phyloP scores from a whole-genome alignment of 2,329 filamentous ascomycete genomes.

The Westerdykella aurantiaca region DNA sequence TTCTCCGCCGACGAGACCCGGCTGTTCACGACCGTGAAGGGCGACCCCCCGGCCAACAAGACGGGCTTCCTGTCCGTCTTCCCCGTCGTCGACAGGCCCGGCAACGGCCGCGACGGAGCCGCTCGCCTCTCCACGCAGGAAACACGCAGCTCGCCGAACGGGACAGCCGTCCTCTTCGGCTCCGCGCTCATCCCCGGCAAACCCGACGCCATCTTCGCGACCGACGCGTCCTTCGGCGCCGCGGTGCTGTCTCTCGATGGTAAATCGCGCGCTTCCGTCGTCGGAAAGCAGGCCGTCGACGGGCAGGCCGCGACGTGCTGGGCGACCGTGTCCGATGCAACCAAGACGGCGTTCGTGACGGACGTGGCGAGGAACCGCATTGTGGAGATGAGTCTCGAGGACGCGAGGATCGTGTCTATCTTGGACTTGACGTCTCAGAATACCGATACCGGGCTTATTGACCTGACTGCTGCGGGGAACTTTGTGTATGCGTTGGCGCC shows the following conservation, averaged over 20 bases:
- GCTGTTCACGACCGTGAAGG: constrained; percentile 56
- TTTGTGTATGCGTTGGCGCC: constrained; percentile 56
- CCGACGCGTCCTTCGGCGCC: constrained; percentile 55
- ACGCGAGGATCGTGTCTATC: constrained; percentile 44
- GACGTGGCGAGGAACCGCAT: constrained; percentile 51
- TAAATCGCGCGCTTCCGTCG: constrained; percentile 28
- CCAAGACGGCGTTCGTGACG: constrained; percentile 53
- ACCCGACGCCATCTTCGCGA: constrained; percentile 43
- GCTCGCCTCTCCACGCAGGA: constrained; percentile 15
- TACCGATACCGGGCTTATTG: constrained; percentile 52
- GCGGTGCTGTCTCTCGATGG: constrained; percentile 45
- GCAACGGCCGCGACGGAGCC: background rate
- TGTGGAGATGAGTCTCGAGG: constrained; percentile 50
- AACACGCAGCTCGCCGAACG: constrained; percentile 42
- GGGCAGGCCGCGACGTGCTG: constrained; percentile 56
- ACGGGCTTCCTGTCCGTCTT: constrained; percentile 54
- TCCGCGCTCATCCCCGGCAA: constrained; percentile 43
- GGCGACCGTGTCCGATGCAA: constrained; percentile 47
- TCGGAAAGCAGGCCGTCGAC: constrained; percentile 37
- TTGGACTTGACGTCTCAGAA: constrained; percentile 36
- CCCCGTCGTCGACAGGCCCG: constrained; percentile 28
- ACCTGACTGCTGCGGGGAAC: constrained; percentile 48
- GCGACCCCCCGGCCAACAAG: constrained; percentile 50
- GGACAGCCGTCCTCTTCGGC: constrained; percentile 56
- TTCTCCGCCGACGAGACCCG: constrained; percentile 51